Evolutionary conservation across 768 basidiomycete species (phyloP), one percentile per base, ranked within the genome.

Genomic region (Dictyophora rubrovolvata): DNA sequence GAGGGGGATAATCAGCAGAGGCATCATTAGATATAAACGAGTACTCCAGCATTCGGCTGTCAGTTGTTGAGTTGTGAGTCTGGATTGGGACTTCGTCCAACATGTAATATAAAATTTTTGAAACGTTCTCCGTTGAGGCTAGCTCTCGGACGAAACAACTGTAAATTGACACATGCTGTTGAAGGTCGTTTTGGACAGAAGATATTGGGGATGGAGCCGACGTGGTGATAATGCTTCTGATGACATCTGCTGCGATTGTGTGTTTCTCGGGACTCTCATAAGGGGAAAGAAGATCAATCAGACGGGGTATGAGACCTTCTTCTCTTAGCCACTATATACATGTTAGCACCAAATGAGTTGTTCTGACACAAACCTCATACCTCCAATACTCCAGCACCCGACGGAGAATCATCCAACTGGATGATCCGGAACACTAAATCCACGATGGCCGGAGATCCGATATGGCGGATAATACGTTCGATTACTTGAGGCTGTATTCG

Each of bases 181-280:
- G 72, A 52, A 82, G 81, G 66, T 86, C 81, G 48, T 85, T 79
- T 64, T 92, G 78, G 59, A 78, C 89, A 57, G 83, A 83, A 20
- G 63, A 61, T 4, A 81, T 85, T 2, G 89, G 88, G 0, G 92
- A 88, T 6, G 91, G 90, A 1, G 93, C 86, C 36, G 93, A 90
- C 79, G 96, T 87, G 37, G 91, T 87, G 63, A 99, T 93, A 63
- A 98, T 93, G 53, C 87, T 87, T 69, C 95, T 95, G 67, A 98
- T 83, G 56, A 97, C 78, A 60, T 99, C 96, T 0, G 92, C 80
- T 34, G 92, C 89, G 59, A 92, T 85, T 8, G 82, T 77, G 70
- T 98, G 96, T 57, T 88, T 81, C 59, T 90, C 85, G 36, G 83
- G 75, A 20, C 83, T 79, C 61, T 89, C 76, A 10, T 77, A 69